A percentile compares a stretch with the other conserved stretches of the same genome.
phyloP scores from a whole-genome alignment of 805 yeast genomes.

The Kluyveromyces aestuarii region DNA sequence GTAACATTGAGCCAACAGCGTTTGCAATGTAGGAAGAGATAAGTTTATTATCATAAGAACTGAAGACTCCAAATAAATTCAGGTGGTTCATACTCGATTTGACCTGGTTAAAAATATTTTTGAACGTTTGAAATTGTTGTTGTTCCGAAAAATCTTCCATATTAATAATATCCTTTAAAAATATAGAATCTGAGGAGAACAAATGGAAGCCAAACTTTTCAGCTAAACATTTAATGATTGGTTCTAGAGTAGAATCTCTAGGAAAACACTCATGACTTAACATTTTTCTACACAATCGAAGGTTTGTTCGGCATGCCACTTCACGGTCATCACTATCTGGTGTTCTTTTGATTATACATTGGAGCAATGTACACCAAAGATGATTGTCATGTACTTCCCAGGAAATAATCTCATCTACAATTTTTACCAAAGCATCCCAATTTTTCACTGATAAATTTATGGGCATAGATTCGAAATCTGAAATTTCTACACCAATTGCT shows the following conservation, averaged over 20 bases:
- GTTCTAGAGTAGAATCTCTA: neutral
- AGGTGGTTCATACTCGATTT: neutral
- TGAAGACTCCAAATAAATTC: neutral
- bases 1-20: constrained; percentile 18
- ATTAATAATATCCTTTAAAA: neutral
- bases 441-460: constrained; percentile 2
- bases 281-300: neutral
- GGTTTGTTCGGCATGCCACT: neutral
- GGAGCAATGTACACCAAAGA: neutral
- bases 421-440: constrained; percentile 7
- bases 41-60: neutral
- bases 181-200: neutral
- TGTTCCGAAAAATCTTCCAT: neutral
- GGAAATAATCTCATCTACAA: neutral
- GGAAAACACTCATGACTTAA: neutral
- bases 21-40: constrained; percentile 12
- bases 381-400: neutral
- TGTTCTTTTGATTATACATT: neutral
- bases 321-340: neutral
- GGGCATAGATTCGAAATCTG: constrained; percentile 14
- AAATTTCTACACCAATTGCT: constrained; percentile 13
- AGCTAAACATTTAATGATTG: neutral
- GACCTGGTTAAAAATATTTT: neutral
- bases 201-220: constrained; percentile 1
- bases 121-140: neutral